Evolutionary conservation across 768 basidiomycete genomes (phyloP), one percentile per base, ranked within the genome.

Genomic region (Russula dissimulans): DNA sequence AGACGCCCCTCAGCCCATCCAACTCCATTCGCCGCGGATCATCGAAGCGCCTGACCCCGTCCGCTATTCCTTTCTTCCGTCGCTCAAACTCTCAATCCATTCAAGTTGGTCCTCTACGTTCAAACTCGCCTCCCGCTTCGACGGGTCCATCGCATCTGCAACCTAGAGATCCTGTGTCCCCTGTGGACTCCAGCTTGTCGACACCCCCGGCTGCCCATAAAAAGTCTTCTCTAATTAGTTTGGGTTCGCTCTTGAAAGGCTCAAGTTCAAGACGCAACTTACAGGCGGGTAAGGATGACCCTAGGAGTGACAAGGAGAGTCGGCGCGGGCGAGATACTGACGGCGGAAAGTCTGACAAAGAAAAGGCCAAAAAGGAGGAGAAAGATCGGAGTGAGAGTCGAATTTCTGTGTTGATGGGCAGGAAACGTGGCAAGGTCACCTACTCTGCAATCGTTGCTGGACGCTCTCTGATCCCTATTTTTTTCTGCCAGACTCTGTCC

Each of bases 31-130:
- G 84, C 54, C 82, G 86, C 43, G 79, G 81, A 32, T 83, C 85
- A 59, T 84, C 84, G 26, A 92, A 86, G 71, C 85, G 93, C 60
- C 81, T 93, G 48, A 94, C 93, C 1, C 92, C 92, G 1, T 93
- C 91, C 31, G 89, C 91, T 14, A 95, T 95, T 60, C 93, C 93
- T 2, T 95, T 95, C 74, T 95, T 95, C 77, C 83, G 91, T 46
- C 86, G 93, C 39, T 92, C 91, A 8, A 89, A 90, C 31, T 94
- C 93, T 7, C 89, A 92, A 68, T 90, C 88, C 14, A 86, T 90
- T 80, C 86, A 90, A 63, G 71, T 68, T 36, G 62, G 68, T 39
- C 70, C 72, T 1, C 67, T 78, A 15, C 72, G 75, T 10, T 76
- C 77, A 3, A 71, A 77, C 9, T 75, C 81, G 5, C 79, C 87